Evolutionary conservation across 1,284 basidiomycete genomes (phyloP).

Genomic region (Melampsora larici-populina): DNA sequence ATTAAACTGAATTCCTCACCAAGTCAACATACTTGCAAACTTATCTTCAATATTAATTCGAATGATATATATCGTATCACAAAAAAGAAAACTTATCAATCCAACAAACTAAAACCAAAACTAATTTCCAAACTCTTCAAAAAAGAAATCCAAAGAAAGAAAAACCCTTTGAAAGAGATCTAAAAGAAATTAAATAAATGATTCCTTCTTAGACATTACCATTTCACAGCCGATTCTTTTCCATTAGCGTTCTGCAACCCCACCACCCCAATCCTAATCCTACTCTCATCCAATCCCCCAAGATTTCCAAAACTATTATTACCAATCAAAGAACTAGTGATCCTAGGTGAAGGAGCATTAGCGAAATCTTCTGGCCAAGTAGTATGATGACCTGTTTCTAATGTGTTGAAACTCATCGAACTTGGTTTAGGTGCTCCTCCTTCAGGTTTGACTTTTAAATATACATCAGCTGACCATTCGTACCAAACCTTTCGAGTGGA

Average conservation of each 20-base stretch:
- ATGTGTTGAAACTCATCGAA: not conserved
- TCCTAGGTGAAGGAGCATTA: not conserved
- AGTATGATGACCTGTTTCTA: not conserved
- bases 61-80: too few relatives aligned
- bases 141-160: too few relatives aligned
- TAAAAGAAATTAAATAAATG: too few relatives aligned
- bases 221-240: not conserved
- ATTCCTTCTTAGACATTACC: not conserved
- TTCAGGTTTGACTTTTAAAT: not conserved
- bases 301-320: too few relatives aligned
- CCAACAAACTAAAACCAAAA: too few relatives aligned
- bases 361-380: not conserved
- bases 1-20: too few relatives aligned
- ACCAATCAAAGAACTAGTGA: not conserved
- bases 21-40: too few relatives aligned
- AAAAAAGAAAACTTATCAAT: too few relatives aligned
- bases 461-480: slow-evolving; percentile 94
- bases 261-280: not conserved
- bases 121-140: too few relatives aligned
- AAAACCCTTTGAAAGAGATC: too few relatives aligned
- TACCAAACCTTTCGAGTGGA: slow-evolving; percentile 83
- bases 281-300: not conserved
- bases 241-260: not conserved
- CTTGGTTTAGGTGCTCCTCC: not conserved
- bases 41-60: too few relatives aligned